Evolutionary conservation across 2,329 filamentous ascomycete species (phyloP), one percentile per base, ranked within the genome.

Genomic region (Fusarium falciforme): DNA sequence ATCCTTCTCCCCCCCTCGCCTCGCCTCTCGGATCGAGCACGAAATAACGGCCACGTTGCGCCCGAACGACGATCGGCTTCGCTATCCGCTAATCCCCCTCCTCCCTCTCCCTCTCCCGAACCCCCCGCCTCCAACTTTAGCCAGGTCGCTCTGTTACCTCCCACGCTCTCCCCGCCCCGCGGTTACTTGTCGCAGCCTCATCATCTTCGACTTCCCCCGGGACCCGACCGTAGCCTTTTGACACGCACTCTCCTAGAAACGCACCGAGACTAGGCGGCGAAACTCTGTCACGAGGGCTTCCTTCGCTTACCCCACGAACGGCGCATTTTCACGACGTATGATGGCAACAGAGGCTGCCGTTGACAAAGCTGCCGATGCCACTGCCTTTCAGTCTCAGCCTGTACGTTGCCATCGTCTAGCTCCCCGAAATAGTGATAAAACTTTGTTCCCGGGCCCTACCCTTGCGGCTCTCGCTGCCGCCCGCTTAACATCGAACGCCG

Each of bases 271-370:
- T 70, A 67, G 67, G 57, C 61, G 62, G 68, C 65, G 66, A 77
- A 78, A 67, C 59, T 77, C 70, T 72, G 71, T 60, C 62, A 70
- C 47, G 57, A 77, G 73, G 76, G 78, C 76, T 77, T 75, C 75
- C 75, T 76, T 78, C 74, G 75, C 75, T 79, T 72, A 72, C 71
- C 70, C 61, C 66, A 71, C 74, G 66, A 81, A 79, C 77, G 79
- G 81, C 79, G 80, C 78, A 80, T 79, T 79, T 78, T 81, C 81
- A 85, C 84, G 83, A 87, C 88, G 88, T 88, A 91, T 89, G 88
- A 91, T 91, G 89, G 89, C 89, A 87, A 88, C 88, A 86, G 89
- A 89, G 87, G 85, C 87, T 85, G 85, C 85, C 81, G 83, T 85
- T 82, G 83, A 86, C 79, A 86, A 83, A 83, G 83, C 85, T 83